Conservation (phyloP, 2,329 filamentous ascomycete genomes). For the Ceratocystis cubensis region DNA sequence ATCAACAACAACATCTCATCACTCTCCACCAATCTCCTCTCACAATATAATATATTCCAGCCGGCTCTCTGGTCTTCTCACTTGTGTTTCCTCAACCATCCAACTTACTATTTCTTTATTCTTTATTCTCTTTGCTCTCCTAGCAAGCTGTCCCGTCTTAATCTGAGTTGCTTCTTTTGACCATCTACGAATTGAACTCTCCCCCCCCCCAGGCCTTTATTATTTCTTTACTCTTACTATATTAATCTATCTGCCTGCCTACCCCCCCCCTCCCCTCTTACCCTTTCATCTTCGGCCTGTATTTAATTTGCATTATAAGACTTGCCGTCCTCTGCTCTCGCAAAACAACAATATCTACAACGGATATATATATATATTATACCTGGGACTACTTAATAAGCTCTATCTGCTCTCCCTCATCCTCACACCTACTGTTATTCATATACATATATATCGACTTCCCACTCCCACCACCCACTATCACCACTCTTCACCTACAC, state of each 20-base stretch:
- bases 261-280: background rate
- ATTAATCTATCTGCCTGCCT: background rate
- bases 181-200: background rate
- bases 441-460: background rate
- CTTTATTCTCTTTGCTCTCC: background rate
- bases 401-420: background rate
- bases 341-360: conserved; percentile 1
- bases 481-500: background rate
- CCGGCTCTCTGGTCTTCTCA: conserved; percentile 12
- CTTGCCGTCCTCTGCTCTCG: background rate
- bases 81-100: background rate
- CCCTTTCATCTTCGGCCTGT: background rate
- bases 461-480: background rate
- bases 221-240: background rate
- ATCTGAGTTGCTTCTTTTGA: background rate
- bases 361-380: background rate
- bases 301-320: background rate
- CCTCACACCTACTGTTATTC: background rate
- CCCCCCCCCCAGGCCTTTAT: background rate
- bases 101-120: background rate
- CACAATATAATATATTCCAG: conserved; percentile 14
- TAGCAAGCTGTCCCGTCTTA: background rate
- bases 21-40: background rate
- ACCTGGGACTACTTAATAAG: background rate
- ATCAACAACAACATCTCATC: background rate